Evolutionary conservation across 306 rosid species (phyloP).

Genomic region (Coriaria nepalensis): DNA sequence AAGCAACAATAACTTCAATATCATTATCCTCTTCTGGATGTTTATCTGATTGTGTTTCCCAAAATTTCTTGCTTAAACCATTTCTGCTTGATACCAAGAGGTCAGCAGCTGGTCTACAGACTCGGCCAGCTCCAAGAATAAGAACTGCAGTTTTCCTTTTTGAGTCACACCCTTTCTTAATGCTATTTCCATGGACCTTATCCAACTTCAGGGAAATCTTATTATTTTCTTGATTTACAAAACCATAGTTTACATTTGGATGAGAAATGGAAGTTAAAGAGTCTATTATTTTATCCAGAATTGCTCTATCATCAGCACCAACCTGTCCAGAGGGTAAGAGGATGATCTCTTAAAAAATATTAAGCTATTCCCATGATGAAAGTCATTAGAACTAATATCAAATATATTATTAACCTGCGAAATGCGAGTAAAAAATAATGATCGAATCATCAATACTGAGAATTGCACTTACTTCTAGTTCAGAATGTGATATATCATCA

Average conservation of each 20-base stretch:
- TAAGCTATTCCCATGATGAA: no score
- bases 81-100: slow-evolving; percentile 56
- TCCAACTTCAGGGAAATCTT: slow-evolving; percentile 57
- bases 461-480: slow-evolving; percentile 87
- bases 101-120: slow-evolving; percentile 86
- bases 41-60: slow-evolving; percentile 35
- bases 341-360: background rate
- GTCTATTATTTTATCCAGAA: slow-evolving; percentile 64
- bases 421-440: no score
- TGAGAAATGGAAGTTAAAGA: slow-evolving; percentile 67
- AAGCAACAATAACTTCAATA: slow-evolving; percentile 77
- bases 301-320: slow-evolving; percentile 59
- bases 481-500: slow-evolving; percentile 55
- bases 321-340: slow-evolving; percentile 50
- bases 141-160: slow-evolving; percentile 58
- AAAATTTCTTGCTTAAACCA: slow-evolving; percentile 28
- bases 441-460: no score
- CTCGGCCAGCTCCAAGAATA: slow-evolving; percentile 91
- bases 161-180: slow-evolving; percentile 24
- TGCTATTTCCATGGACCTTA: slow-evolving; percentile 33
- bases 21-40: slow-evolving; percentile 45
- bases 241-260: slow-evolving; percentile 23
- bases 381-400: no score
- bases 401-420: no score
- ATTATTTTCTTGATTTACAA: slow-evolving; percentile 26